Evolutionary conservation across 306 rosid genomes (phyloP), one percentile per base, ranked within the genome.

Genomic region (Cicer yamashitae): DNA sequence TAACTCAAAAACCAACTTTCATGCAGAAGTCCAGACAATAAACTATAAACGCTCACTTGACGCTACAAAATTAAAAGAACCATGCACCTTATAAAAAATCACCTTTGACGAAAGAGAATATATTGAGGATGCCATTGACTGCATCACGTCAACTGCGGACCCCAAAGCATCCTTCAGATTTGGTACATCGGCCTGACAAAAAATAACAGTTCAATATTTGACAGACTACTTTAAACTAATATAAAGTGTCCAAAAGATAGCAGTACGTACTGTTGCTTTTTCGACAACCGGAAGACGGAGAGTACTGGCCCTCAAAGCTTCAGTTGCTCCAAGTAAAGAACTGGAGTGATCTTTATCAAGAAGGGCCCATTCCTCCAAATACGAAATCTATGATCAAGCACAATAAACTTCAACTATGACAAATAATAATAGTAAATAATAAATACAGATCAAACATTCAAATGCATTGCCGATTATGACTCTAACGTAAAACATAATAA

Each of bases 221-320:
- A 74, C 41, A 74, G 20, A 34, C 53, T 51, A 64, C 3, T 43
- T 18, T 38, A 68, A 77, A 67, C 41, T 41, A 40, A 40, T 65
- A 57, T 14, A 1, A 41, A 52, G 44, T 25, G 53, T 66, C 39
- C 6, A 43, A 57, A 74, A 50, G 58, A 73, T 39, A 58, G 72
- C 57, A 79, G 62, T 70, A 83, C 91, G 50, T 87, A 96, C 99
- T 5, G 78, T 74, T 83, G 99, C 89, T 86, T 89, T 92, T 83
- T 94, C 98, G 82, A 83, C 90, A 76, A 96, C 88, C 1, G 99
- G 99, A 83, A 96, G 96, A 54, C 99, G 98, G 71, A 96, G 97
- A 38, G 91, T 96, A 82, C 98, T 96, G 87, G 99, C 99, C 79
- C 82, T 91, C 91, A 96, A 91, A 72, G 99, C 97, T 83, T 96